Conservation (phyloP, 2,329 filamentous ascomycete species). For the Samsoniella hepiali region DNA sequence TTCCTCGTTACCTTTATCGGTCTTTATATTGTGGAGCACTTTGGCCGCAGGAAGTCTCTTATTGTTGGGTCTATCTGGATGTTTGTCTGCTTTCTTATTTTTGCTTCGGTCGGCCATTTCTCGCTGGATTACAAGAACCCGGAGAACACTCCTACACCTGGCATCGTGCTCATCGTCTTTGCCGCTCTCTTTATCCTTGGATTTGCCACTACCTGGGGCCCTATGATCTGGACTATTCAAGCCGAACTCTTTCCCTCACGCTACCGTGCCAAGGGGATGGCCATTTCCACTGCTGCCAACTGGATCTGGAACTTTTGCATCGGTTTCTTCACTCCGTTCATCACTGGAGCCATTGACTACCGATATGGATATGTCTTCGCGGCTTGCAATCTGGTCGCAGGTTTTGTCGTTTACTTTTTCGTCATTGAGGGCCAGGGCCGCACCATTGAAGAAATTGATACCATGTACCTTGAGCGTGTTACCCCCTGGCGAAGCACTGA, state of each 20-base stretch:
- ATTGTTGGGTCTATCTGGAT: constrained; percentile 61
- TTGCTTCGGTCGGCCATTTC: constrained; percentile 52
- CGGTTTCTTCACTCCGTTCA: constrained; percentile 78
- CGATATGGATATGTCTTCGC: constrained; percentile 75
- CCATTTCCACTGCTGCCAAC: constrained; percentile 58
- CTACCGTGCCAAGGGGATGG: constrained; percentile 59
- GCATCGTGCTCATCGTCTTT: constrained; percentile 61
- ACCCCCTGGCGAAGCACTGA: constrained; percentile 59
- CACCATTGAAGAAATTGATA: constrained; percentile 75
- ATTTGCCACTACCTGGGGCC: constrained; percentile 66
- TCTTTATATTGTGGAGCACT: constrained; percentile 67
- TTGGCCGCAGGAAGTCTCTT: constrained; percentile 61
- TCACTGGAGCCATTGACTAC: constrained; percentile 68
- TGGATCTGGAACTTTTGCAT: constrained; percentile 74
- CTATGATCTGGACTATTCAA: constrained; percentile 62
- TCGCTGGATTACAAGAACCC: constrained; percentile 38
- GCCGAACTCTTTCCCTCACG: constrained; percentile 63
- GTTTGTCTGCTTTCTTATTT: constrained; percentile 58
- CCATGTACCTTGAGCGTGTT: constrained; percentile 67
- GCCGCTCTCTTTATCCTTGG: constrained; percentile 62
- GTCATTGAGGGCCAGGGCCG: constrained; percentile 71
- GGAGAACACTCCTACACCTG: constrained; percentile 39
- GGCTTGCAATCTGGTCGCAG: constrained; percentile 63
- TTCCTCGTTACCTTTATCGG: constrained; percentile 65
- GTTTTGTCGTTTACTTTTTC: constrained; percentile 71